phyloP scores from a whole-genome alignment of 2,329 filamentous ascomycete species.

The Phoma sp. region DNA sequence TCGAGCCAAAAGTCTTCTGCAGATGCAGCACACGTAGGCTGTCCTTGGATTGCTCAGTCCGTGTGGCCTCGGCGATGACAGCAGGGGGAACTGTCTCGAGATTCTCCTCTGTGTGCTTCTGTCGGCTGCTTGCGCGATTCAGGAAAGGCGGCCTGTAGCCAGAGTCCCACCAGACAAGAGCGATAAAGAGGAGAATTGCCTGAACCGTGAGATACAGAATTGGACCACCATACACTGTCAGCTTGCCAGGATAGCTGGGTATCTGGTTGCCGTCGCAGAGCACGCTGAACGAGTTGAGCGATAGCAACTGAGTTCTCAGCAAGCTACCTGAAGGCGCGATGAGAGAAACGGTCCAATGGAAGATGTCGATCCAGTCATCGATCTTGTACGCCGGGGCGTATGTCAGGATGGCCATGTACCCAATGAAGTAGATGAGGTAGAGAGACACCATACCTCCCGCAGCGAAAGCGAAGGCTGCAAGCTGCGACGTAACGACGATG shows the following conservation, averaged over 20 bases:
- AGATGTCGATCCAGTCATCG: constrained; percentile 69
- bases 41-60: constrained; percentile 67
- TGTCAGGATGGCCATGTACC: constrained; percentile 66
- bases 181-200: constrained; percentile 69
- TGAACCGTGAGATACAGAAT: constrained; percentile 84
- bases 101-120: constrained; percentile 52
- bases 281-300: constrained; percentile 82
- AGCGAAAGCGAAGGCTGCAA: constrained; percentile 83
- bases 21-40: constrained; percentile 81
- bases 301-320: constrained; percentile 74
- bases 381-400: constrained; percentile 74
- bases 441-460: constrained; percentile 72
- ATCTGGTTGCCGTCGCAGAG: constrained; percentile 70
- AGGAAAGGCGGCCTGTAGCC: constrained; percentile 66
- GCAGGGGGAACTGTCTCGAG: constrained; percentile 59
- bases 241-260: constrained; percentile 70
- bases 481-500: constrained; percentile 76
- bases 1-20: constrained; percentile 77
- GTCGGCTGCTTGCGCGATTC: constrained; percentile 41
- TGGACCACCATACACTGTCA: constrained; percentile 79
- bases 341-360: constrained; percentile 75
- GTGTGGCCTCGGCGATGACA: constrained; percentile 67
- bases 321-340: constrained; percentile 80
- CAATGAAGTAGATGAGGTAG: constrained; percentile 57
- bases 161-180: constrained; percentile 81